Conservation (phyloP, 2,329 filamentous ascomycete species). For the Claviceps monticola region DNA sequence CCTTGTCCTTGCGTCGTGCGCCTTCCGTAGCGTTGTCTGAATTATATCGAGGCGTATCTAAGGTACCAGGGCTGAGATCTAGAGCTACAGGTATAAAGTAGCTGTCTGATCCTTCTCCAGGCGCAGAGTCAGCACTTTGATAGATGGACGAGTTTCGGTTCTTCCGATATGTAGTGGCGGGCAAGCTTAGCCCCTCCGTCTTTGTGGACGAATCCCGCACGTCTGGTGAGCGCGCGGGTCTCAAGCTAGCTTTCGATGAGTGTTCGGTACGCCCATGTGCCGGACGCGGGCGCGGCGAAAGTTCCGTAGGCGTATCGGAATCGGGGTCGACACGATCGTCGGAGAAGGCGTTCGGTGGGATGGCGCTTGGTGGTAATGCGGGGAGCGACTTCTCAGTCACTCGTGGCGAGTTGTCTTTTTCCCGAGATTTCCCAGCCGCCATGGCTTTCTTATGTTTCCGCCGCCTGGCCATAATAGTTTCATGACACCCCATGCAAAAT, state of each 20-base stretch:
- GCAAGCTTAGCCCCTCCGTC: constrained; percentile 52
- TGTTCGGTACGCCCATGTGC: constrained; percentile 38
- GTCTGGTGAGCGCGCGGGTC: constrained; percentile 41
- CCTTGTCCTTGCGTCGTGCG: constrained; percentile 37
- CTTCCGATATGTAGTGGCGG: constrained; percentile 63
- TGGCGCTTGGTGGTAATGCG: constrained; percentile 68
- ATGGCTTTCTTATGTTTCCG: constrained; percentile 71
- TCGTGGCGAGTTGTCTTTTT: constrained; percentile 50
- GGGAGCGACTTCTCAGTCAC: constrained; percentile 86
- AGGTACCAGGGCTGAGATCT: constrained; percentile 50
- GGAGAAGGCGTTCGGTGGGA: constrained; percentile 49
- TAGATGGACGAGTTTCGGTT: constrained; percentile 61
- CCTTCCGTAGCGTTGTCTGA: constrained; percentile 32
- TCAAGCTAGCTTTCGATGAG: constrained; percentile 40
- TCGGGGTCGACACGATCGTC: constrained; percentile 44
- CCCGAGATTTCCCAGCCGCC: constrained; percentile 42
- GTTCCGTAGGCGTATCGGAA: constrained; percentile 54
- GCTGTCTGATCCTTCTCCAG: constrained; percentile 47
- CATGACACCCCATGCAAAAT: constrained; percentile 98
- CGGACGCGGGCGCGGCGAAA: constrained; percentile 48
- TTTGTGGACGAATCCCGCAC: constrained; percentile 25
- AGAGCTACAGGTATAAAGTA: constrained; percentile 67
- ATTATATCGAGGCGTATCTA: constrained; percentile 39
- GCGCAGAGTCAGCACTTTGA: constrained; percentile 29
- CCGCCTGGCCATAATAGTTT: constrained; percentile 85